A percentile compares a stretch with the other conserved stretches of the same genome.
These are phyloP conservation scores for Yamadazyma sp. DNA, from an alignment of 1,139 yeast genomes.

Conservation along the genomic window DNA sequence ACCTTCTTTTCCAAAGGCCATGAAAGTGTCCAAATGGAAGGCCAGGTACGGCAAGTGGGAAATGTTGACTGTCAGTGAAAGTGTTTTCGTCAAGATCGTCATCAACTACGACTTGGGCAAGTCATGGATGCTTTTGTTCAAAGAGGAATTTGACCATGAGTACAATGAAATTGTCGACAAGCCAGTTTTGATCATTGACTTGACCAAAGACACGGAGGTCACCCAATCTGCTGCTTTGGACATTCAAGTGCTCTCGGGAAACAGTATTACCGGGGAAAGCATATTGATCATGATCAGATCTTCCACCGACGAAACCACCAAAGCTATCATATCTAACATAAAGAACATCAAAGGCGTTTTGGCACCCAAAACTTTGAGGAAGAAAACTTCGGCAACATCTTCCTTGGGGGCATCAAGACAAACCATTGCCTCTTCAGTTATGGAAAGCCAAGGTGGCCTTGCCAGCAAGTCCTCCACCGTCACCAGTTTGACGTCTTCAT, in stretches of 20 bases:
- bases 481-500: slow-evolving; percentile 32
- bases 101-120: slow-evolving; percentile 33
- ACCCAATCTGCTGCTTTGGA: slow-evolving; percentile 44
- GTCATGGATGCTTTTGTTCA: slow-evolving; percentile 44
- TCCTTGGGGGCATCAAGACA: slow-evolving; percentile 25
- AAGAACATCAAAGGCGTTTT: slow-evolving; percentile 29
- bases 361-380: slow-evolving; percentile 17
- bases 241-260: slow-evolving; percentile 34
- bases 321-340: slow-evolving; percentile 27
- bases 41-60: slow-evolving; percentile 48
- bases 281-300: slow-evolving; percentile 39
- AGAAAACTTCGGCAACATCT: slow-evolving; percentile 20
- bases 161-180: slow-evolving; percentile 33
- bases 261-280: slow-evolving; percentile 31
- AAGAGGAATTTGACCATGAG: slow-evolving; percentile 37
- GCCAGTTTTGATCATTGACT: slow-evolving; percentile 38
- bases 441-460: slow-evolving; percentile 21
- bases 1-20: slow-evolving; percentile 32
- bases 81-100: slow-evolving; percentile 38
- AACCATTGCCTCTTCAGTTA: slow-evolving; percentile 40
- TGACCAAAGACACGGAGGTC: slow-evolving; percentile 25
- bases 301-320: slow-evolving; percentile 25
- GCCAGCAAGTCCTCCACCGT: slow-evolving; percentile 37
- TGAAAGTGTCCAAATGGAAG: slow-evolving; percentile 48
- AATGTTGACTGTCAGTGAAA: slow-evolving; percentile 40